phyloP scores from a whole-genome alignment of 2,329 filamentous ascomycete genomes.

The Colletotrichum lupini region DNA sequence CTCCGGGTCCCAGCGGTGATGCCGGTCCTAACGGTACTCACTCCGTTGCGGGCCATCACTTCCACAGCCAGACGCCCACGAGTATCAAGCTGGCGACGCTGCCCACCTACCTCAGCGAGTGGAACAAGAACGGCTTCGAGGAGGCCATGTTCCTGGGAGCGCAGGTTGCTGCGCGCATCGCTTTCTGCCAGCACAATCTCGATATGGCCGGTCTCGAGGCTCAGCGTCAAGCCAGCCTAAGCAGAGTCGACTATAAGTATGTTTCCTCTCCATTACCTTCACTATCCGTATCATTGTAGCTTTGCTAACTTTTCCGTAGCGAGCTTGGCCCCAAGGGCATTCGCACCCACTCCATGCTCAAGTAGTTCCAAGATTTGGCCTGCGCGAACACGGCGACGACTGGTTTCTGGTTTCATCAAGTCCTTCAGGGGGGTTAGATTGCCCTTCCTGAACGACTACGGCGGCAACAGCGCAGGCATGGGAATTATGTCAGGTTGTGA shows the following conservation, averaged over 20 bases:
- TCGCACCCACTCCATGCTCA: slow-evolving; percentile 64
- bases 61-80: slow-evolving; percentile 80
- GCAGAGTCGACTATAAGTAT: slow-evolving; percentile 71
- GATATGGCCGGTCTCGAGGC: slow-evolving; percentile 63
- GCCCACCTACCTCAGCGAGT: slow-evolving; percentile 90
- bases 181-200: slow-evolving; percentile 69
- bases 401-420: background rate
- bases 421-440: background rate
- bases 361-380: slow-evolving; percentile 42
- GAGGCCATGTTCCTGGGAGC: slow-evolving; percentile 89
- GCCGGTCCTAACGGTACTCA: slow-evolving; percentile 43
- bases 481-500: background rate
- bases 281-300: background rate
- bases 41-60: slow-evolving; percentile 56
- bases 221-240: slow-evolving; percentile 67
- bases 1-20: slow-evolving; percentile 54
- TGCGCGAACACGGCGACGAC: background rate
- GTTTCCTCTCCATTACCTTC: slow-evolving; percentile 40
- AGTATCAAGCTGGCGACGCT: slow-evolving; percentile 82
- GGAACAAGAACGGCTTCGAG: slow-evolving; percentile 84
- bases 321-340: slow-evolving; percentile 66
- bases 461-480: background rate
- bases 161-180: slow-evolving; percentile 79
- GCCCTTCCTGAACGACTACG: background rate
- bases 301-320: slow-evolving; percentile 45